Base-by-base conservation (phyloP, 257 asterid species). In the Rubia yunnanensis region DNA sequence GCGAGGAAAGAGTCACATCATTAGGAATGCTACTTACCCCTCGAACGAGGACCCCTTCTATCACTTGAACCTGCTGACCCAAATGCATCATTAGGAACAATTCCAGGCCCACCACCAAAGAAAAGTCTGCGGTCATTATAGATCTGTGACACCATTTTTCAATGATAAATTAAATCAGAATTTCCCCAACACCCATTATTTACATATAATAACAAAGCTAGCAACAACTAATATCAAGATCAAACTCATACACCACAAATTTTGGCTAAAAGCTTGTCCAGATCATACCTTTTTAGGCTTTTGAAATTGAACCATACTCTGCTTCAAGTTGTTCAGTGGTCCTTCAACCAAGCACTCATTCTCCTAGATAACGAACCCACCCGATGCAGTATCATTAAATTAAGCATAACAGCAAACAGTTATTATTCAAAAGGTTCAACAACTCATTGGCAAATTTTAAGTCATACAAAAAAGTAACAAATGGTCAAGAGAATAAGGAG, bases 301-400 rank as follows among this genome's bases (percentile, higher is more conserved):
- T 81, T 94, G 99, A 81, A 90, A 94, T 70, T 94, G 99, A 77
- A 94, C 99, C 99, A 94, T 94, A 73, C 99, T 94, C 79, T 94
- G 99, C 87, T 90, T 94, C 58, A 94, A 78, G 81, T 94, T 94
- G 80, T 86, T 94, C 68, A 94, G 81, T 69, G 98, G 98, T 62
- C 99, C 99, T 86, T 94, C 99, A 54, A 94, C 99, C 85, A 94
- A 84, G 82, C 98, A 94, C 69, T 94, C 98, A 8, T 94, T 86
- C 81, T 94, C 99, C 99, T 94, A 72, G 59, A 20, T 1, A 30
- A 69, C 67, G 69, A 32, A 65, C 68, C 22, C n/a, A 57, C 18
- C 24, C 20, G 55, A 54, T 38, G 64, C 58, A 65, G 70, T 64
- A 76, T 70, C 64, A 75, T 61, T 66, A 74, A 17, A 35, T 39